Base-by-base conservation (phyloP, 2,329 filamentous ascomycete genomes). In the Fusarium brevicatenulatum region DNA sequence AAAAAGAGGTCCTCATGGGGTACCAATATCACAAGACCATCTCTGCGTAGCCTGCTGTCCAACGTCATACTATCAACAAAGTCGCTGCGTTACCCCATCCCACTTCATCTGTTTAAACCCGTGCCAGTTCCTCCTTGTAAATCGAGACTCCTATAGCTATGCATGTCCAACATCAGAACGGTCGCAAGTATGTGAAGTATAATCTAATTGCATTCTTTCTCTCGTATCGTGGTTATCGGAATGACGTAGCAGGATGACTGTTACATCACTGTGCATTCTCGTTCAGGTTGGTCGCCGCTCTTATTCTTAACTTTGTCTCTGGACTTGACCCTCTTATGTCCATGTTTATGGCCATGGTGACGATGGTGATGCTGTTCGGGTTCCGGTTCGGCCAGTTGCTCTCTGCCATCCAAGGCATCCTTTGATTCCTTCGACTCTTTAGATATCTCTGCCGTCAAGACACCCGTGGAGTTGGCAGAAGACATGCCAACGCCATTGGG, bases 261-360 rank as follows among this genome's bases (percentile, higher is more conserved):
- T 77, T 77, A 87, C 86, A 87, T 87, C 57, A 87, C 79, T 15
- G 73, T 77, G 74, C 86, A 87, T 75, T 87, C 85, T 70, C 86
- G 81, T 65, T 87, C 86, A 4, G 83, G 82, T 42, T 83, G 82
- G 19, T 79, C 78, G 30, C 68, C 74, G 47, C 70, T 62, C 65
- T 84, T 85, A 25, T 78, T 78, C 68, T 82, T 82, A 23, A 79
- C 73, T 68, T 82, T 81, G 9, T 84, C 81, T 71, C 83, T 85
- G 10, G 81, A 81, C 65, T 83, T 84, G 52, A 77, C 74, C 46
- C 81, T 75, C 64, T 79, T 82, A 61, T 82, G 81, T 42, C 78
- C 79, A 57, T 82, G 78, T 53, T 80, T 82, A 40, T 80, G 77
- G 58, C 76, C 55, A 39, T 79, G 74, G 54, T 78, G 59, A n/a